phyloP scores from a whole-genome alignment of 371 early-diverging fungal genomes.

The Lichtheimia ornata region DNA sequence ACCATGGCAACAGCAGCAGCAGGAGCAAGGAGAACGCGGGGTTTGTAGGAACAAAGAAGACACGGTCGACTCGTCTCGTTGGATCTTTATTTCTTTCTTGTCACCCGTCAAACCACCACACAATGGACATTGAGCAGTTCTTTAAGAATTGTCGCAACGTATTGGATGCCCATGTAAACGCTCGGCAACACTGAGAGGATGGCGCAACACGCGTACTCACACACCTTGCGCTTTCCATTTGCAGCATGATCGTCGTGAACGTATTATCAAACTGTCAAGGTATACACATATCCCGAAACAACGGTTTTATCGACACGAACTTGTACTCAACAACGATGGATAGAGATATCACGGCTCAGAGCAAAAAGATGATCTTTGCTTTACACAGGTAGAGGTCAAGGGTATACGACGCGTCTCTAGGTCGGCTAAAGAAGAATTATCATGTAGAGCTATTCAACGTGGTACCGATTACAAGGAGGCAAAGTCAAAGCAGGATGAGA shows the following conservation, averaged over 20 bases:
- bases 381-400: slow-evolving; percentile 52
- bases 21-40: slow-evolving; percentile 6
- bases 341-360: slow-evolving; percentile 66
- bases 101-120: neutral
- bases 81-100: slow-evolving; percentile 7
- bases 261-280: slow-evolving; percentile 66
- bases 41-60: neutral
- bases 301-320: neutral
- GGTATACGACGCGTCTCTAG: neutral
- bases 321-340: neutral
- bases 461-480: slow-evolving; percentile 39
- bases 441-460: slow-evolving; percentile 9
- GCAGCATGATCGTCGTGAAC: slow-evolving; percentile 59
- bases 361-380: slow-evolving; percentile 66
- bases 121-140: slow-evolving; percentile 20
- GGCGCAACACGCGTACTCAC: neutral
- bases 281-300: slow-evolving; percentile 4
- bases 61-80: neutral
- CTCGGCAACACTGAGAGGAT: neutral
- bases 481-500: slow-evolving; percentile 43
- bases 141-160: slow-evolving; percentile 27
- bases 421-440: neutral
- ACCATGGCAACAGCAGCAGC: slow-evolving; percentile 5
- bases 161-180: slow-evolving; percentile 36
- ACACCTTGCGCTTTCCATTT: neutral